Percentiles rank a stretch among this genome's conserved stretches.
Evolutionary conservation across 768 basidiomycete species (phyloP).

Genomic region (Lyophyllum shimeji): DNA sequence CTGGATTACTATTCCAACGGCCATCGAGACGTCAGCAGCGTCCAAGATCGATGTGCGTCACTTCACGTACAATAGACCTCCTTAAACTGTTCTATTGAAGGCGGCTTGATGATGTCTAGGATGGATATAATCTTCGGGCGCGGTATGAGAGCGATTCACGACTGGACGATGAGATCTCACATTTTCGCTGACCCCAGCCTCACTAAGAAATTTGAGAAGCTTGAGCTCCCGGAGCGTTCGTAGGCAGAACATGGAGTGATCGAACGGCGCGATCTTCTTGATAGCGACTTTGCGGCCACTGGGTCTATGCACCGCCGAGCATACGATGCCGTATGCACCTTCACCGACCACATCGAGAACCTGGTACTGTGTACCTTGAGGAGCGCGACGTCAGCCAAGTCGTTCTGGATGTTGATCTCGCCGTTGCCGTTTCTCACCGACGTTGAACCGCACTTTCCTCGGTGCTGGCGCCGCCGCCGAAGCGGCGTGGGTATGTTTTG

Average conservation of each 20-base stretch:
- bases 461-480: conserved; percentile 53
- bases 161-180: conserved; percentile 36
- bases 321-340: conserved; percentile 94
- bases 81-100: conserved; percentile 79
- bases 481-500: conserved; percentile 40
- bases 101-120: conserved; percentile 83
- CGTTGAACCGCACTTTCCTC: conserved; percentile 87
- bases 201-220: conserved; percentile 78
- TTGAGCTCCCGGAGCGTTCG: conserved; percentile 88
- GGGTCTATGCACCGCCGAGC: conserved; percentile 85
- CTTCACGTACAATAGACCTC: conserved; percentile 71
- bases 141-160: conserved; percentile 8
- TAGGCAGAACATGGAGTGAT: conserved; percentile 94
- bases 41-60: not conserved
- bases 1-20: conserved; percentile 64
- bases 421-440: conserved; percentile 45
- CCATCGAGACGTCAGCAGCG: not conserved
- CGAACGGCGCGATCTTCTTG: conserved; percentile 95
- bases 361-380: conserved; percentile 72
- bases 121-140: conserved; percentile 77
- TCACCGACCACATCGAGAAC: conserved; percentile 87
- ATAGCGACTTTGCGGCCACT: conserved; percentile 93
- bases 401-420: conserved; percentile 1
- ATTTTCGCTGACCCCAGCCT: conserved; percentile 88
- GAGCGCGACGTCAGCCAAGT: conserved; percentile 9